A percentile compares a stretch with the other conserved stretches of the same genome.
Evolutionary conservation across 306 rosid genomes (phyloP).

Genomic region (Castanea crenata): DNA sequence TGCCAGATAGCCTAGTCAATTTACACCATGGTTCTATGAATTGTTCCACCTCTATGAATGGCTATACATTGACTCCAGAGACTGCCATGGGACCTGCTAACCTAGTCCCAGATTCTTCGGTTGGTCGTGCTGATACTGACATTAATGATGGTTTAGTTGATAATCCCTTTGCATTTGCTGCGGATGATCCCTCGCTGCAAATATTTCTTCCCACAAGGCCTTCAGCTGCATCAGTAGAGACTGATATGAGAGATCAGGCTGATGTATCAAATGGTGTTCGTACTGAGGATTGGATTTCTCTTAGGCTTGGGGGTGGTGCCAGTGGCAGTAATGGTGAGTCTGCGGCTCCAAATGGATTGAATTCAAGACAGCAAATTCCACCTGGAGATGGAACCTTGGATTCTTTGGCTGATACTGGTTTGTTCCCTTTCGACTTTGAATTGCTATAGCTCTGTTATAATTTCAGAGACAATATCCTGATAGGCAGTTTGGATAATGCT

Average conservation of each 20-base stretch:
- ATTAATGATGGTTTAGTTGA: conserved; percentile 81
- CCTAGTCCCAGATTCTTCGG: conserved; percentile 50
- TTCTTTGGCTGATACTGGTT: conserved; percentile 70
- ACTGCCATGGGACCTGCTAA: conserved; percentile 57
- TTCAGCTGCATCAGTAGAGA: conserved; percentile 57
- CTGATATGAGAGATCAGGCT: conserved; percentile 67
- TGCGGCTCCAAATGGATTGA: conserved; percentile 51
- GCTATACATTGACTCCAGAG: conserved; percentile 63
- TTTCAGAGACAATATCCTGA: background rate
- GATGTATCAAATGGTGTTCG: conserved; percentile 80
- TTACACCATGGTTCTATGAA: conserved; percentile 61
- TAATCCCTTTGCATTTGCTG: conserved; percentile 78
- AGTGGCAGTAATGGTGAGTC: conserved; percentile 54
- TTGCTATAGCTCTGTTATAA: background rate
- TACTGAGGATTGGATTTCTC: conserved; percentile 89
- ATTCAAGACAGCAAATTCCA: conserved; percentile 52
- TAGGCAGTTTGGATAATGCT: conserved; percentile 8
- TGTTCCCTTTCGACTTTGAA: conserved; percentile 38
- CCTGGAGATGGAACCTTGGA: conserved; percentile 50
- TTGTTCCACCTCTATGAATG: conserved; percentile 76
- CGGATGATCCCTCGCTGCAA: conserved; percentile 92
- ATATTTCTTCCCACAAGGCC: conserved; percentile 97
- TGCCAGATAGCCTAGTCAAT: conserved; percentile 60
- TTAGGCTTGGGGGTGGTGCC: conserved; percentile 81
- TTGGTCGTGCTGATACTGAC: conserved; percentile 59